phyloP scores from a whole-genome alignment of 495 filamentous ascomycete genomes.

The Xylaria venustula region DNA sequence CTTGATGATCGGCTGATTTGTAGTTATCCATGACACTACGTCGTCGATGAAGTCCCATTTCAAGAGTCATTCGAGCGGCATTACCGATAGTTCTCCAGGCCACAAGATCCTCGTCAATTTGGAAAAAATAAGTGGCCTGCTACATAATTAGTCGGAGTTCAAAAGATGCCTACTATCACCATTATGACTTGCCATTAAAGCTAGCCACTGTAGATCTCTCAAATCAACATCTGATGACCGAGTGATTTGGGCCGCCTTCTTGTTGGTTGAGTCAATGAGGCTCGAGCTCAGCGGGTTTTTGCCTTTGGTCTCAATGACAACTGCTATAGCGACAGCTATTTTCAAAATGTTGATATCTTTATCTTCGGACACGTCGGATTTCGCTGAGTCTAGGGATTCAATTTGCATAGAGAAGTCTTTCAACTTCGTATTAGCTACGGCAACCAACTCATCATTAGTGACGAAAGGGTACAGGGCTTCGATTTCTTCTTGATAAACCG shows the following conservation, averaged over 20 bases:
- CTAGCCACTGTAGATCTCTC: conserved; percentile 5
- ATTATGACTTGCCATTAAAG: conserved; percentile 1
- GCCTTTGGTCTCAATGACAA: conserved; percentile 2
- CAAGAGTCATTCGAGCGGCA: conserved; percentile 63
- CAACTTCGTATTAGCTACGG: neutral
- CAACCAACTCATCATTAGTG: conserved; percentile 2
- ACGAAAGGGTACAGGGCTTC: conserved; percentile 7
- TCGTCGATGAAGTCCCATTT: conserved; percentile 64
- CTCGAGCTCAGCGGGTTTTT: conserved; percentile 16
- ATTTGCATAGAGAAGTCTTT: neutral
- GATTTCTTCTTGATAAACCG: conserved; percentile 11
- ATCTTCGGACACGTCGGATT: neutral
- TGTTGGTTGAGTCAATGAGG: conserved; percentile 26
- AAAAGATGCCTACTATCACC: neutral
- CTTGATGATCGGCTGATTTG: conserved; percentile 50
- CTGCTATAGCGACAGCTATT: conserved; percentile 7
- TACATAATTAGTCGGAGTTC: conserved; percentile 12
- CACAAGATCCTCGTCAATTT: conserved; percentile 63
- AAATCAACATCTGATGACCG: conserved; percentile 4
- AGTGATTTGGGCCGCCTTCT: conserved; percentile 20
- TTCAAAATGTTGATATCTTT: conserved; percentile 1
- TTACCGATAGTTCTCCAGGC: conserved; percentile 65
- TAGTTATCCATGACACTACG: conserved; percentile 61
- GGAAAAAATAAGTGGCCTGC: conserved; percentile 68
- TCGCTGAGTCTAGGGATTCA: neutral